Base-by-base conservation (phyloP, 2,329 filamentous ascomycete species). In the Monilinia fructigena region DNA sequence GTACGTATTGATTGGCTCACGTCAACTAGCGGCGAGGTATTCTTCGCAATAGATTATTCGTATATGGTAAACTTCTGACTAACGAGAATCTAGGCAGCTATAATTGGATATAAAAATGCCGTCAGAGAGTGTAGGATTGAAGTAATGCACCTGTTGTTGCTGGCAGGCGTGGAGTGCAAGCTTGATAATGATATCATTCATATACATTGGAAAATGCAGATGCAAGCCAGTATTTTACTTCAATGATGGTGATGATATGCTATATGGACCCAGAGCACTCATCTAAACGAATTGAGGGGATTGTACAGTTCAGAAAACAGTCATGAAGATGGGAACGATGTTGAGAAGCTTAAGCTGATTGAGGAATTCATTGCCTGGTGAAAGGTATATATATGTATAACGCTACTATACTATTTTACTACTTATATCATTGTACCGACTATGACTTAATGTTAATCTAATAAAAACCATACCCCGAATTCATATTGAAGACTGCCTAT, bases 11-110 rank as follows among this genome's bases (percentile, higher is more conserved):
- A 74, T 47, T 74, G 70, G 69, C 28, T 69, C 10, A 69, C 56
- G 4, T 74, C 73, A 4, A 75, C 71, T 6, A 70, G 66, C 66
- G 74, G 74, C 14, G 75, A 77, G 69, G 74, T 74, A 14, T 23
- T 55, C 18, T 40, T 55, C 20, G 14, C 26, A 66, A 38, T 50
- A 20, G 23, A 26, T 26, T 35, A 14, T 53, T 26, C 16, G 4
- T 63, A 28, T 63, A 28, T 40, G n/a, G 2, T 16, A 28, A 35
- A 16, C 20, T 45, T 28, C 18, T 26, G n/a, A 4, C 65, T 69
- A 23, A 70, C 23, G 23, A 10, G 5, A 48, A 55, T 42, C 12
- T 61, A 74, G 72, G 61, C 69, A 16, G 74, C 71, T n/a, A 55
- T 70, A 1, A 48, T 63, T 42, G 74, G 74, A 14, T 59, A 74